These are phyloP conservation scores for Dissophora ornata DNA, from an alignment of 192 early-diverging fungal genomes.

Conservation along the genomic window DNA sequence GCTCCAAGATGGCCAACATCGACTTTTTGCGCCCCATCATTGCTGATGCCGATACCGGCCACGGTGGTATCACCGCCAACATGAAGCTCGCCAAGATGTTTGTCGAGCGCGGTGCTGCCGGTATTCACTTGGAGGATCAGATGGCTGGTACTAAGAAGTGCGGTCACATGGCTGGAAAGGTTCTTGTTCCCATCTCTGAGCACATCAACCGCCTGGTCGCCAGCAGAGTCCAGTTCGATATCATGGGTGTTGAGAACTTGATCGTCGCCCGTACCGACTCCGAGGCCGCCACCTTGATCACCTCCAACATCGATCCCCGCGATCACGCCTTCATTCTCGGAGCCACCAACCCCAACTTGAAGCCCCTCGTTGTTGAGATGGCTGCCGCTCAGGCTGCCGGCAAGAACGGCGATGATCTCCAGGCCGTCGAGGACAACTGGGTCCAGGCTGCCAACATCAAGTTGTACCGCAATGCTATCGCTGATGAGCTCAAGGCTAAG, in stretches of 20 bases:
- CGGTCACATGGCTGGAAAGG: conserved; percentile 99
- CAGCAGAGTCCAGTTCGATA: conserved; percentile 95
- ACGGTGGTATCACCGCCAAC: conserved; percentile 97
- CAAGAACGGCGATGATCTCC: conserved; percentile 76
- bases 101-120: conserved; percentile 95
- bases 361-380: conserved; percentile 82
- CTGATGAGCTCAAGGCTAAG: conserved; percentile 76
- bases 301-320: conserved; percentile 94
- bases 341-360: conserved; percentile 83
- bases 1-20: conserved; percentile 76
- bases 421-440: conserved; percentile 90
- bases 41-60: conserved; percentile 98
- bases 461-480: conserved; percentile 85
- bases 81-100: conserved; percentile 99
- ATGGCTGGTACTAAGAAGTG: conserved; percentile 98
- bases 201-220: conserved; percentile 97
- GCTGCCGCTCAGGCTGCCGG: conserved; percentile 81
- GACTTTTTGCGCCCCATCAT: conserved; percentile 96
- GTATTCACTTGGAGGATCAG: conserved; percentile 94
- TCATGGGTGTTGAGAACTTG: conserved; percentile 97
- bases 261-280: conserved; percentile 96
- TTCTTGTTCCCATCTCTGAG: conserved; percentile 96
- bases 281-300: conserved; percentile 96
- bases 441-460: conserved; percentile 79
- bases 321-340: conserved; percentile 98